phyloP scores from a whole-genome alignment of 768 basidiomycete species.

The Panaeolus papilionaceus region DNA sequence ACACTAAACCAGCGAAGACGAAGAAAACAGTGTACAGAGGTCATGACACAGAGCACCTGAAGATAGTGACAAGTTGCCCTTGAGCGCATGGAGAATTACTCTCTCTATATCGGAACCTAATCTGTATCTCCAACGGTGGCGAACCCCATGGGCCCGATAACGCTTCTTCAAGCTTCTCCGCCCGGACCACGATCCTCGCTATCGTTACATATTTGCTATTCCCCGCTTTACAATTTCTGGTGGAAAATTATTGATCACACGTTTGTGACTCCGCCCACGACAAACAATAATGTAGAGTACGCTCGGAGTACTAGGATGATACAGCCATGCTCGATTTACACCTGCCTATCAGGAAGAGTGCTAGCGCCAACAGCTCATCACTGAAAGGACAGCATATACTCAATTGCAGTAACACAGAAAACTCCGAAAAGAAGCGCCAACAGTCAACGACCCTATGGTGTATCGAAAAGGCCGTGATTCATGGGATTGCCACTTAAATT shows the following conservation, averaged over 20 bases:
- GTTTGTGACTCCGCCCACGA: neutral
- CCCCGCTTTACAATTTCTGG: neutral
- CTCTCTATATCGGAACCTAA: conserved; percentile 3
- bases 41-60: neutral
- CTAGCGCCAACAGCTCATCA: neutral
- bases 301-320: neutral
- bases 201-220: neutral
- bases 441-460: neutral
- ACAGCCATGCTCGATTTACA: neutral
- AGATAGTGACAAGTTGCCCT: neutral
- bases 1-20: neutral
- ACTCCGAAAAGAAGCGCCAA: neutral
- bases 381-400: neutral
- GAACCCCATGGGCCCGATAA: conserved; percentile 7
- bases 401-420: neutral
- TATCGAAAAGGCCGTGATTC: neutral
- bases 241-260: neutral
- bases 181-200: neutral
- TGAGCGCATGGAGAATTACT: neutral
- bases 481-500: neutral
- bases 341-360: neutral
- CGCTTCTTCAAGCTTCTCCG: conserved; percentile 11
- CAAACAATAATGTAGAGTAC: neutral
- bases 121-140: conserved; percentile 11
- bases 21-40: neutral